phyloP scores from a whole-genome alignment of 139 green algal species.

The Coccomyxa sp. region DNA sequence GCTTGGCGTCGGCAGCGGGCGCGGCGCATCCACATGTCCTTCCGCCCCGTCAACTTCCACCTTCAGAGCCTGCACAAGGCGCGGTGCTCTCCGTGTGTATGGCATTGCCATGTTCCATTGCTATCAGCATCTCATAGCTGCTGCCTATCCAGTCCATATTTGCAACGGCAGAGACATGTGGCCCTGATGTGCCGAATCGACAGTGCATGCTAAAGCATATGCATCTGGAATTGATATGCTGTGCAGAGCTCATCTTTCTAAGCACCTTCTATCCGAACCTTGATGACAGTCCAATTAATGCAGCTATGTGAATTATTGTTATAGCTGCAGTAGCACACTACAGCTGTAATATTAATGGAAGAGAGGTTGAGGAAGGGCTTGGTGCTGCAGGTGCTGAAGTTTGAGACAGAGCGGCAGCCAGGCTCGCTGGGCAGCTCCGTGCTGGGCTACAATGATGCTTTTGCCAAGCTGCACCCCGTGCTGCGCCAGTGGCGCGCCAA shows the following conservation, averaged over 20 bases:
- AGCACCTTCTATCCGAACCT: no score
- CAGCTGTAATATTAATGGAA: no score
- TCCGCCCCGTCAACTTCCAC: conserved; percentile 69
- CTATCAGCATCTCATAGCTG: background rate
- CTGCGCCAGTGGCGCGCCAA: conserved; percentile 44
- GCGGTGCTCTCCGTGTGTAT: background rate
- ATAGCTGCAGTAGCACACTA: no score
- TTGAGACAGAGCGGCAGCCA: conserved; percentile 41
- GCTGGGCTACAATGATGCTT: conserved; percentile 74
- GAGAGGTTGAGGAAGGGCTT: no score
- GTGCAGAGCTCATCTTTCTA: no score
- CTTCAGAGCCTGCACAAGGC: conserved; percentile 54
- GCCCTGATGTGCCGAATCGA: no score
- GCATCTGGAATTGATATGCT: no score
- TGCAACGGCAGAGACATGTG: no score
- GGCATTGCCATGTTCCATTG: no score
- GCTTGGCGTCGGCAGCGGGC: background rate
- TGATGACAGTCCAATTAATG: no score
- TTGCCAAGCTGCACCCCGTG: conserved; percentile 45
- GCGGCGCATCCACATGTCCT: conserved; percentile 36
- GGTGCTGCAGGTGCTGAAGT: conserved; percentile 57
- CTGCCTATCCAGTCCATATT: background rate
- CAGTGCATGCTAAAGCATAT: no score
- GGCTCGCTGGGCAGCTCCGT: conserved; percentile 56
- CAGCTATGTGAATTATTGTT: no score